Conservation (phyloP, 2,329 filamentous ascomycete species). For the Gremmenia infestans region DNA sequence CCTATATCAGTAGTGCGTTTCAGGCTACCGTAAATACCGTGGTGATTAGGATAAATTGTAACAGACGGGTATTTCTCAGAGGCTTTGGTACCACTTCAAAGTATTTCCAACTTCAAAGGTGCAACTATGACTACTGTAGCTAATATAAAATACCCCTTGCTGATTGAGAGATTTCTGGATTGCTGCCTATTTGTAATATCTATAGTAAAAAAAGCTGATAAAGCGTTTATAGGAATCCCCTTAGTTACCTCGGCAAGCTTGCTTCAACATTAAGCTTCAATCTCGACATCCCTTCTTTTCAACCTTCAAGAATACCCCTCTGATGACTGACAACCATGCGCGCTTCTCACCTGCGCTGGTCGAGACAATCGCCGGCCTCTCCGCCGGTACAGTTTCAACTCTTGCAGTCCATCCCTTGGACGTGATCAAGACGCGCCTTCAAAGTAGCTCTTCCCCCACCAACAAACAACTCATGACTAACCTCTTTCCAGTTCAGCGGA, state of each 20-base stretch:
- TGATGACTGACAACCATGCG: slow-evolving; percentile 38
- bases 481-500: slow-evolving; percentile 44
- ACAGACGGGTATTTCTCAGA: no score
- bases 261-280: slow-evolving; percentile 16
- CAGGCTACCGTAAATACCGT: no score
- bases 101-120: no score
- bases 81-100: no score
- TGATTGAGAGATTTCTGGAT: no score
- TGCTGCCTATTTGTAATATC: background rate
- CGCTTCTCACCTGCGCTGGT: slow-evolving; percentile 71
- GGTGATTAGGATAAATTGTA: no score
- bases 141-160: no score
- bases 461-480: slow-evolving; percentile 7
- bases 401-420: slow-evolving; percentile 88
- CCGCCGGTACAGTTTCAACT: slow-evolving; percentile 81
- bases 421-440: slow-evolving; percentile 92
- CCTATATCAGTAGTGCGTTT: no score
- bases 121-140: no score
- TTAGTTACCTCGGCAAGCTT: slow-evolving; percentile 16
- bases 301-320: slow-evolving; percentile 10
- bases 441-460: slow-evolving; percentile 51
- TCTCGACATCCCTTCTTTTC: slow-evolving; percentile 12
- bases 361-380: slow-evolving; percentile 85
- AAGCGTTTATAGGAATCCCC: background rate
- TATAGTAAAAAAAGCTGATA: background rate